A percentile compares a stretch with the other conserved stretches of the same genome.
Conservation (phyloP, 176 grass and related monocot species). For the Secale cereale region DNA sequence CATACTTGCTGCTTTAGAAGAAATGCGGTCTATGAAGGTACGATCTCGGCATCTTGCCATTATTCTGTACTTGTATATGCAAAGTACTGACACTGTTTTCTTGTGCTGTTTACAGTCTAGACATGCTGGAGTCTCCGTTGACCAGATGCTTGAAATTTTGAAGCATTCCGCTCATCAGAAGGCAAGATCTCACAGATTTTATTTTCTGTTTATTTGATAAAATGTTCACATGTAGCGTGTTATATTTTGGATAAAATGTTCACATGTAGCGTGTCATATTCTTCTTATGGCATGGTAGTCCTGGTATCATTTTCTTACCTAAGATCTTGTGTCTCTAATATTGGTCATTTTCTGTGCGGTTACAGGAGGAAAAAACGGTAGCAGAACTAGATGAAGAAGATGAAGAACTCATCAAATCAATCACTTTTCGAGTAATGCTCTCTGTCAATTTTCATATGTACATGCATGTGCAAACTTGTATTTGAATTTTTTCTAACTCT, state of each 20-base stretch:
- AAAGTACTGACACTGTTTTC: constrained; percentile 21
- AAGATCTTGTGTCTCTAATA: constrained; percentile 20
- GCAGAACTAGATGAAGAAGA: constrained; percentile 91
- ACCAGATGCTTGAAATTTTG: constrained; percentile 88
- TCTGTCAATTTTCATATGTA: constrained; percentile 19
- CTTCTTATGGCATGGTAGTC: not conserved
- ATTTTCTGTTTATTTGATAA: not conserved
- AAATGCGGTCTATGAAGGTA: constrained; percentile 62
- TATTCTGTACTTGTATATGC: not conserved
- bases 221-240: not conserved
- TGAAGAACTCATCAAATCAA: constrained; percentile 83
- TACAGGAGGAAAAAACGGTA: constrained; percentile 54
- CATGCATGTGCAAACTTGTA: not conserved
- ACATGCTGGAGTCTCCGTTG: constrained; percentile 82
- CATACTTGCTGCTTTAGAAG: constrained; percentile 55
- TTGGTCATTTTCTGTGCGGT: constrained; percentile 13
- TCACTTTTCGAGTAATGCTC: constrained; percentile 68
- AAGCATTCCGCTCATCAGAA: constrained; percentile 58
- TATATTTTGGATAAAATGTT: not conserved
- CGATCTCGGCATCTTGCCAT: not conserved
- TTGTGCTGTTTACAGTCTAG: constrained; percentile 69
- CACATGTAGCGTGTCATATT: not conserved
- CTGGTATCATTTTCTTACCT: not conserved
- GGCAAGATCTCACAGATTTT: constrained; percentile 31
- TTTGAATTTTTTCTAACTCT: not conserved